Evolutionary conservation across 179 eudicot genomes (phyloP).

Genomic region (Silene vulgaris): DNA sequence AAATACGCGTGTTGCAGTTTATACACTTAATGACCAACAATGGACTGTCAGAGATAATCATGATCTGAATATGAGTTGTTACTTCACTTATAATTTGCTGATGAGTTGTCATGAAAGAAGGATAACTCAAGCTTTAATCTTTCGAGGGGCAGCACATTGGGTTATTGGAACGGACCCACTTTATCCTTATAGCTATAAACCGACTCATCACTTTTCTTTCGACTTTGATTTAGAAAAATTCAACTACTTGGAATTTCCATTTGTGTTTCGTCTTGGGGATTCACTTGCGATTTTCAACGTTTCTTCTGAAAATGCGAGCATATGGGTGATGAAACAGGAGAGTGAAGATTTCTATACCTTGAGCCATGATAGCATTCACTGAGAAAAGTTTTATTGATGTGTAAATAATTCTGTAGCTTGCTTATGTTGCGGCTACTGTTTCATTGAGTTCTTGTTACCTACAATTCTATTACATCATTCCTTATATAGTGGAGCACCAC

Average conservation of each 20-base stretch:
- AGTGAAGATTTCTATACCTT: no score
- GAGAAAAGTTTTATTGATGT: no score
- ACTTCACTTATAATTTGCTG: neutral
- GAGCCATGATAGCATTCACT: no score
- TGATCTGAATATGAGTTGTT: neutral
- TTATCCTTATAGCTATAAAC: neutral
- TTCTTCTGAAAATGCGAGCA: neutral
- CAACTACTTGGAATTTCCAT: neutral
- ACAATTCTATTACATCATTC: no score
- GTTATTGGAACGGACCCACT: neutral
- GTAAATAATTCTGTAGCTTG: no score
- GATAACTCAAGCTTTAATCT: neutral
- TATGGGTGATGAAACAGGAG: constrained; percentile 11
- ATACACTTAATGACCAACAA: neutral
- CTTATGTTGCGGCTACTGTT: no score
- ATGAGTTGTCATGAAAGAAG: neutral
- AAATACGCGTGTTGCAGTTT: neutral
- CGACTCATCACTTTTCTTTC: neutral
- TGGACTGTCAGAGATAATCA: neutral
- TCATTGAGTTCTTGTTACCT: no score
- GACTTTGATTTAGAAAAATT: neutral
- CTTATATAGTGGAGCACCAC: no score
- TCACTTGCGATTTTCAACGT: constrained; percentile 4
- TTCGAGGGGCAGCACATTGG: neutral
- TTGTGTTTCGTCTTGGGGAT: constrained; percentile 1